Evolutionary conservation across 2,329 filamentous ascomycete genomes (phyloP), one percentile per base, ranked within the genome.

Genomic region (Stachybotrys echinatus): DNA sequence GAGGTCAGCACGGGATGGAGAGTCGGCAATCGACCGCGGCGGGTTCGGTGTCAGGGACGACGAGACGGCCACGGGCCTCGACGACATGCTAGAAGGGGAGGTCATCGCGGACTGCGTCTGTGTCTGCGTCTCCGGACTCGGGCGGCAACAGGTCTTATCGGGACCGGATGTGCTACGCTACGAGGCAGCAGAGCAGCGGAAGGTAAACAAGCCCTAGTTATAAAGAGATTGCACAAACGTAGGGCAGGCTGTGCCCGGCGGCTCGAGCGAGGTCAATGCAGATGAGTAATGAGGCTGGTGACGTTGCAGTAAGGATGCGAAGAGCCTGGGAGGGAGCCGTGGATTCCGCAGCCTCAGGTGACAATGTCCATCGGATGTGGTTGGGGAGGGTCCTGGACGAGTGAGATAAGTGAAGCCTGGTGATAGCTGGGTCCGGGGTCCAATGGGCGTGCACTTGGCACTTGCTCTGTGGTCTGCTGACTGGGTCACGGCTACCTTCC

Each of bases 1-100:
- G 45, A 79, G 72, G 54, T 83, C 75, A 47, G 77, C 79, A 65
- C 83, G 77, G 42, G 79, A 79, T 22, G 79, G 61, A 8, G 80
- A 81, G 46, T 75, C 74, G 50, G 75, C 73, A 54, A 72, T 74
- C 12, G 70, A 74, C 37, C 74, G 74, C 51, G 71, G 63, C 37
- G 69, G 71, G 44, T 70, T 64, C 12, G 77, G 75, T 38, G 69
- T 64, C 6, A 76, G 73, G 23, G 80, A 81, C 2, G 74, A 74
- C 4, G 76, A 70, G 50, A 62, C 71, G 57, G 53, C 70, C 62
- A 52, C 65, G 63, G 56, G 68, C 54, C 63, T 71, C 61, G 59
- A 57, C 52, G 58, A 58, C 56, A 66, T 64, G 63, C 65, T 64
- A 58, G 68, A 63, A 55, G 72, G 62, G 55, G 69, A 65, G 57